Evolutionary conservation across 768 basidiomycete species (phyloP).

Genomic region (Pulveroboletus sp.): DNA sequence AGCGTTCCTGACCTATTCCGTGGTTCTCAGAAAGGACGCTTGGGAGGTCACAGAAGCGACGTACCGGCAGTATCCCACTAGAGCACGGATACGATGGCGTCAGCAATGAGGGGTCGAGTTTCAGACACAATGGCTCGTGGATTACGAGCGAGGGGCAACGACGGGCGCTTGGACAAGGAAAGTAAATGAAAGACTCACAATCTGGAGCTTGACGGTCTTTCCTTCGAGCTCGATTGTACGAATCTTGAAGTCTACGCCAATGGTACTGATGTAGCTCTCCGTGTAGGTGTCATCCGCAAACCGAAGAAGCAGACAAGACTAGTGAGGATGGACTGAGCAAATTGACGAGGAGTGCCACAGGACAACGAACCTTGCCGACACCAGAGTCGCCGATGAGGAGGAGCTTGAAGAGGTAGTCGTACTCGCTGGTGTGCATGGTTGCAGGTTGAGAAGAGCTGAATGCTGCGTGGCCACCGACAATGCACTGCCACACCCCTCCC

Average conservation of each 20-base stretch:
- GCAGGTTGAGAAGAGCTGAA: slow-evolving; percentile 19
- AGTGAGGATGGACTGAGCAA: slow-evolving; percentile 71
- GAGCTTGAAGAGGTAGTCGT: slow-evolving; percentile 97
- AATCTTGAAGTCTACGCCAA: slow-evolving; percentile 99
- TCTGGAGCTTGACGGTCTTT: slow-evolving; percentile 98
- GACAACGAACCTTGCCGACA: slow-evolving; percentile 24
- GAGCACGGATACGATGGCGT: not conserved
- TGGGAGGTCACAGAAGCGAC: no score
- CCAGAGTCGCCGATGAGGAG: slow-evolving; percentile 96
- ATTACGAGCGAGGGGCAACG: no score
- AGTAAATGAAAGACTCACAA: slow-evolving; percentile 55
- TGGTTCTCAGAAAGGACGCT: no score
- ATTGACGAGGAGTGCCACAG: slow-evolving; percentile 7
- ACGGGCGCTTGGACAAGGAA: no score
- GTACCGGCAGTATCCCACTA: slow-evolving; percentile 99
- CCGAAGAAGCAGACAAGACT: slow-evolving; percentile 91
- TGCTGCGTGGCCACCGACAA: slow-evolving; percentile 27
- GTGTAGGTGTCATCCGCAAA: slow-evolving; percentile 99
- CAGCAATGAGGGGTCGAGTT: no score
- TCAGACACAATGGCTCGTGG: no score
- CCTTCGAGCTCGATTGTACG: slow-evolving; percentile 97
- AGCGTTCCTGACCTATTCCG: slow-evolving; percentile 97
- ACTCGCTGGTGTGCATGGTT: slow-evolving; percentile 87
- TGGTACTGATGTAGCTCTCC: slow-evolving; percentile 98
- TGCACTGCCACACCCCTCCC: slow-evolving; percentile 25